A percentile compares a stretch with the other conserved stretches of the same genome.
phyloP scores from a whole-genome alignment of 169 alveolate species.

The Plasmodium fragile region DNA sequence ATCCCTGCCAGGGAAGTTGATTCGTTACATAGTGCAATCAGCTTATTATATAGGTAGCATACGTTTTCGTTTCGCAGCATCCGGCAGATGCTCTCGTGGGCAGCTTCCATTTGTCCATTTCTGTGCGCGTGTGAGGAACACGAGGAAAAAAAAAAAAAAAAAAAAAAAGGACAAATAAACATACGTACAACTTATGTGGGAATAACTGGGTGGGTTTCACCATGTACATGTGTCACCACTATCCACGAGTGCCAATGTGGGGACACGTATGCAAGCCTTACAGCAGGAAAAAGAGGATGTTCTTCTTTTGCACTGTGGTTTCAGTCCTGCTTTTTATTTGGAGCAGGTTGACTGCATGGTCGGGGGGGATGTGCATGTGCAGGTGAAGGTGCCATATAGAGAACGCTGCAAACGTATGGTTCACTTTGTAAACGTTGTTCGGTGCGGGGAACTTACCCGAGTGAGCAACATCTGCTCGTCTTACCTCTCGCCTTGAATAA shows the following conservation, averaged over 20 bases:
- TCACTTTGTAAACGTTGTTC: not conserved
- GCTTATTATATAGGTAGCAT: not conserved
- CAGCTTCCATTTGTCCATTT: slow-evolving; percentile 11
- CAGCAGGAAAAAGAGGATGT: slow-evolving; percentile 23
- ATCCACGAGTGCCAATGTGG: not conserved
- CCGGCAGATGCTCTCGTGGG: slow-evolving; percentile 20
- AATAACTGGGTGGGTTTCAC: not conserved
- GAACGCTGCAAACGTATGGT: not conserved
- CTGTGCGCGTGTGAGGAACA: not conserved
- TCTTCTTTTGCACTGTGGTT: slow-evolving; percentile 24
- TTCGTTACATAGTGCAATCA: slow-evolving; percentile 36
- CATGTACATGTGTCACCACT: not conserved
- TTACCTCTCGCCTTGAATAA: slow-evolving; percentile 38
- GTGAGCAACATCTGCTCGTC: not conserved
- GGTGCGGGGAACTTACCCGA: not conserved
- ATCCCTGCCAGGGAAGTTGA: slow-evolving; percentile 1
- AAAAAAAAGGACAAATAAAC: not conserved
- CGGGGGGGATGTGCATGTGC: not conserved
- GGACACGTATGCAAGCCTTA: not conserved
- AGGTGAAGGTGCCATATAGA: not conserved
- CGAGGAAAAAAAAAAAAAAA: not conserved
- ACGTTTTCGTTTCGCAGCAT: slow-evolving; percentile 46
- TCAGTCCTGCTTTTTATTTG: slow-evolving; percentile 44
- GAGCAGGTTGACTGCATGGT: slow-evolving; percentile 26
- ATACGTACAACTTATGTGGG: not conserved